Evolutionary conservation across 2,329 filamentous ascomycete species (phyloP).

Genomic region (Oidium heveae): DNA sequence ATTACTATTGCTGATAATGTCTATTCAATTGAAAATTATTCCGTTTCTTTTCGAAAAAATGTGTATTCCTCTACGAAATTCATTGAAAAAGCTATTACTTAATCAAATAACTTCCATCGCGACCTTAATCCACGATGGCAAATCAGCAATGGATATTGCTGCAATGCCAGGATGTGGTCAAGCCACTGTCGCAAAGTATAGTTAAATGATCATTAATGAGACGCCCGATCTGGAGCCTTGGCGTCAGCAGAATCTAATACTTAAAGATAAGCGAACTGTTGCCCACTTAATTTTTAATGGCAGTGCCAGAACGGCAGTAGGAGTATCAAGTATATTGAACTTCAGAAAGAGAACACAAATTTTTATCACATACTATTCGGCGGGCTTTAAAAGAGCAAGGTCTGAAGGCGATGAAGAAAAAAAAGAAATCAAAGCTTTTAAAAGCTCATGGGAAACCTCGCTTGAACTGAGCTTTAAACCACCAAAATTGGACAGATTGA

Average conservation of each 20-base stretch:
- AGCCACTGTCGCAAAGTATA: not conserved
- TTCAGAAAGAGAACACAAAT: not conserved
- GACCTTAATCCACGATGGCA: too few species aligned
- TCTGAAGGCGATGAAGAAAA: not conserved
- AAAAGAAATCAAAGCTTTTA: not conserved
- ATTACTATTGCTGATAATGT: too few species aligned
- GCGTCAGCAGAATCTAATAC: not conserved
- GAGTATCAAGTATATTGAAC: not conserved
- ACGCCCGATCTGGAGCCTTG: not conserved
- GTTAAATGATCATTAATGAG: not conserved
- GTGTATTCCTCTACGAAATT: too few species aligned
- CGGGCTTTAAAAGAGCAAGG: not conserved
- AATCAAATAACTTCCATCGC: too few species aligned
- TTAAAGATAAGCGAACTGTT: not conserved
- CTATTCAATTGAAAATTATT: too few species aligned
- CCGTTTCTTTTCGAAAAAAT: too few species aligned
- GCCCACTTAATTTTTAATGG: not conserved
- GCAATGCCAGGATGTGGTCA: not conserved
- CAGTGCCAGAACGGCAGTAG: not conserved
- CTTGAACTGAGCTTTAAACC: not conserved
- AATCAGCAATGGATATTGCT: too few species aligned
- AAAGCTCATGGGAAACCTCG: not conserved
- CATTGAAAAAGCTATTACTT: too few species aligned
- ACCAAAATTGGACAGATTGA: not conserved
- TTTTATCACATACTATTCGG: not conserved